Evolutionary conservation across 495 filamentous ascomycete species (phyloP), one percentile per base, ranked within the genome.

Genomic region (Aspergillus funiculosus): DNA sequence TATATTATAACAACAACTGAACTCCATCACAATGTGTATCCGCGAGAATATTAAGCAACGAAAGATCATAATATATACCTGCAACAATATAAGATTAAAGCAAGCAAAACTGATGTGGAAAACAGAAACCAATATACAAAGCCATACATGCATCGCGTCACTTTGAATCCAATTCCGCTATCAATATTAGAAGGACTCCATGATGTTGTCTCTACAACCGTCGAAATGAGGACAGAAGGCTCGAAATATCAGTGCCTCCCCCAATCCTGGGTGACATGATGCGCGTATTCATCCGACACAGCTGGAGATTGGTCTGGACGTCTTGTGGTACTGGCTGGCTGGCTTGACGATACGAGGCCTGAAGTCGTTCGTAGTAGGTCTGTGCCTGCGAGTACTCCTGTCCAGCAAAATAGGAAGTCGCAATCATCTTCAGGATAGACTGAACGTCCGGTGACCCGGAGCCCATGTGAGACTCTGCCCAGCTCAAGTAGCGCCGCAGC

Each of bases 401-500:
- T 1, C 40, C 30, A 1, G 29, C 32, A 9, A 66, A 50, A 41
- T 67, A 59, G 13, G 67, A 19, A 15, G 43, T 61, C 0, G 46
- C 66, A 4, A 69, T 35, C 38, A 67, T 48, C 19, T 51, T 43
- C 11, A 65, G 40, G 0, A 55, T 47, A 7, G 46, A 41, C 6
- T 56, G 59, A 0, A 56, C 53, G n/a, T 69, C 66, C 0, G 52
- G 54, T n/a, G 51, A 53, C 1, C 52, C 37, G 6, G 39, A 28
- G 27, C 60, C 60, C 38, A 50, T 56, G 21, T 59, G 54, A 5
- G 34, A 25, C 31, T 64, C 58, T 6, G 52, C 48, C 63, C 63
- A 69, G n/a, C 47, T 39, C 13, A 66, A 43, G 42, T 62, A 66
- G 5, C 62, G 62, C 2, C 32, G 20, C 17, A 69, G 29, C 63